Conservation (phyloP, 345 rosid species). For the Arabis alpina region DNA sequence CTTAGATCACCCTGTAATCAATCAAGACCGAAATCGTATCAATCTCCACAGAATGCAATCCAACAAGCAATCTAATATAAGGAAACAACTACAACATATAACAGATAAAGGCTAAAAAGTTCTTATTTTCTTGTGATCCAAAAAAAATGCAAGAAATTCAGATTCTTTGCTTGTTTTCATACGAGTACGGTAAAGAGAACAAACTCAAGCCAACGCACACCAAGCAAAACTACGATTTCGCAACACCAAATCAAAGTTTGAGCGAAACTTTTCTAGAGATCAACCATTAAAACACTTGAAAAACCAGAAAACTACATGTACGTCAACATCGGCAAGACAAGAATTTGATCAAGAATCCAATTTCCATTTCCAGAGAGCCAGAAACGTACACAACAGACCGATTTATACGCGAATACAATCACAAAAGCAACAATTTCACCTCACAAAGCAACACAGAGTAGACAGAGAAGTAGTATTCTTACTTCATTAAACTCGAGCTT, state of each 20-base stretch:
- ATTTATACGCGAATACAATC: background rate
- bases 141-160: background rate
- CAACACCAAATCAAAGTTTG: background rate
- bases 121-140: constrained; percentile 10
- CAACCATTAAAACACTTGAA: background rate
- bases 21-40: background rate
- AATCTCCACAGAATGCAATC: background rate
- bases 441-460: background rate
- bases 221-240: background rate
- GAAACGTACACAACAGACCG: constrained; percentile 3
- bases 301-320: constrained; percentile 16
- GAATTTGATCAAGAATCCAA: background rate
- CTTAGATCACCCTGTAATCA: constrained; percentile 85
- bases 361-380: constrained; percentile 25
- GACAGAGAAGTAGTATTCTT: constrained; percentile 27
- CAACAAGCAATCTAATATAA: background rate
- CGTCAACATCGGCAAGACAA: background rate
- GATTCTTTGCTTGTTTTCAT: constrained; percentile 1
- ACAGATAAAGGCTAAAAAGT: background rate
- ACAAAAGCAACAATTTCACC: background rate
- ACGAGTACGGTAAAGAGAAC: background rate
- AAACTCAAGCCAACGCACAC: background rate
- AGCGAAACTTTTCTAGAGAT: background rate
- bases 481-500: constrained; percentile 75
- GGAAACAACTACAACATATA: background rate